Base-by-base conservation (phyloP, 805 yeast genomes). In the Metschnikowia corniflorae region DNA sequence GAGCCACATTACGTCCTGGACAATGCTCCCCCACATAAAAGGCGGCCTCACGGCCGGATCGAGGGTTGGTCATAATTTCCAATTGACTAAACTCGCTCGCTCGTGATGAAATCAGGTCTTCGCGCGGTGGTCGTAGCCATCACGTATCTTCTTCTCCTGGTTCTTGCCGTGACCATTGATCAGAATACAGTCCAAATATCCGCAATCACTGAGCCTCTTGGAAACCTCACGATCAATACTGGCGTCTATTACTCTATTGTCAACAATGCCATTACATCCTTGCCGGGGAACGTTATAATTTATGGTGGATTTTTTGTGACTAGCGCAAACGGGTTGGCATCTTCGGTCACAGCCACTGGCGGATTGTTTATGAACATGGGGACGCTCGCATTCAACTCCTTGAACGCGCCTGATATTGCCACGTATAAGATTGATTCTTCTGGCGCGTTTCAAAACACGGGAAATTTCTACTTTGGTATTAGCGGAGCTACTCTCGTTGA, bases 161-260 rank as follows among this genome's bases (percentile, higher is more conserved):
- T 16, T 3, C 4, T n/a, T 15, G n/a, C 29, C 6, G 17, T 26
- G 29, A 26, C 29, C 2, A 26, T 26, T 14, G 6, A 17, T 14
- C 19, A 26, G 29, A 26, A 26, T 16, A 26, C 29, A 7, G 29
- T 26, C 19, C 10, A 4, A 9, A 15, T 15, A 7, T 15, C 17
- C 5, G 10, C 19, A 7, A 3, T 15, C 12, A n/a, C 8, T 14
- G 13, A 15, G 8, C 9, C 20, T 15, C 4, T 16, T 16, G 39
- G 26, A 5, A 27, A 28, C 6, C 37, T 40, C 12, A 33, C 27
- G 4, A 42, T 60, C 17, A 29, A 32, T 10, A 32, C 49, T 1
- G 58, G 55, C 24, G 60, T 46, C 3, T 52, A 46, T 32, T 58
- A 53, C 47, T 56, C 64, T 9, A 54, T 59, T 24, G 46, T 58